A percentile compares a stretch with the other conserved stretches of the same genome.
phyloP scores from a whole-genome alignment of 805 yeast species.

The Wickerhamomyces xylosicus region DNA sequence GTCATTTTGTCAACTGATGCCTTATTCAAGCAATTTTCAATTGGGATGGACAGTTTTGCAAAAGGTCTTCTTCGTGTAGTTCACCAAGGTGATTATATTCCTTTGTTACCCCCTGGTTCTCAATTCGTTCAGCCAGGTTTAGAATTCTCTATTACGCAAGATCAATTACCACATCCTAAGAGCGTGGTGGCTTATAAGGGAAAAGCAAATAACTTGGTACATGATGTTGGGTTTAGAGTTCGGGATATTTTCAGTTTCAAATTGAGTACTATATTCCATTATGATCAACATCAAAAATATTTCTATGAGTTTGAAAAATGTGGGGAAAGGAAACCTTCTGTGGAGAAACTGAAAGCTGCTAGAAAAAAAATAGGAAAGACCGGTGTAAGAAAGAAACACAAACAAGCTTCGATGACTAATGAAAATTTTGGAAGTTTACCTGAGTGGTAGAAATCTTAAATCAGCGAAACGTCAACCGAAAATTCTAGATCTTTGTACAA shows the following conservation, averaged over 20 bases:
- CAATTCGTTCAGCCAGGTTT: conserved; percentile 23
- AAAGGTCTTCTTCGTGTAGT: conserved; percentile 43
- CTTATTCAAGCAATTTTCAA: conserved; percentile 7
- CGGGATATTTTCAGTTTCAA: conserved; percentile 12
- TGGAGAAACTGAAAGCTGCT: too few relatives aligned
- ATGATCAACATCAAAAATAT: conserved; percentile 12
- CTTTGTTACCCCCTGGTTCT: conserved; percentile 47
- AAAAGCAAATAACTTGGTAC: conserved; percentile 6
- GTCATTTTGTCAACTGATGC: conserved; percentile 29
- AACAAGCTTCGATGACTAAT: too few relatives aligned
- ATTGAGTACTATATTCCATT: conserved; percentile 9
- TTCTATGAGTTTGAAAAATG: conserved; percentile 12
- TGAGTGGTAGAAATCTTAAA: too few relatives aligned
- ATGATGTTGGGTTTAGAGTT: conserved; percentile 8
- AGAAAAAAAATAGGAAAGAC: too few relatives aligned
- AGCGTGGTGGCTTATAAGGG: conserved; percentile 11
- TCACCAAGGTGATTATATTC: conserved; percentile 49
- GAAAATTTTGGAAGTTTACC: too few relatives aligned
- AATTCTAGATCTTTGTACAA: too few relatives aligned
- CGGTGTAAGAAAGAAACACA: too few relatives aligned
- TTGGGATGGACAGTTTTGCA: conserved; percentile 14
- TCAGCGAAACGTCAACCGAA: too few relatives aligned
- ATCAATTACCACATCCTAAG: conserved; percentile 27
- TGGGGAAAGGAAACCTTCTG: too few relatives aligned
- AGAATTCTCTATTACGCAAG: conserved; percentile 23